Evolutionary conservation across 129 eudicot species (phyloP), one percentile per base, ranked within the genome.

Genomic region (Oenanthe sinensis): DNA sequence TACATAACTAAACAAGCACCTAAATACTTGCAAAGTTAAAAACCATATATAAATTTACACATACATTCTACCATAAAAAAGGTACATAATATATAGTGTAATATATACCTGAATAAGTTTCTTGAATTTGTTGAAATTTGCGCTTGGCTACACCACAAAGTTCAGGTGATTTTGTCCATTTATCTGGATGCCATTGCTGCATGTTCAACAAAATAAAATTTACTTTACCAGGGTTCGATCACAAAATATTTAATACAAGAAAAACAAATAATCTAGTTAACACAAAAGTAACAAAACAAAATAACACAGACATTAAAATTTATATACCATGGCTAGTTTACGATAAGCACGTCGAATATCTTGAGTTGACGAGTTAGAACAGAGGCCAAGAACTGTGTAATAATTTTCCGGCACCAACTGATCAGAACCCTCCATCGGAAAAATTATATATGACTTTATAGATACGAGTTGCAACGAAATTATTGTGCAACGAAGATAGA

Each of bases 161-260:
- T 9, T 85, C 55, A 2, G 97, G 92, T 42, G 76, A 84, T 71
- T 75, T 87, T 3, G 85, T 80, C 97, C 96, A 88, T 28, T 87
- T 95, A 75, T 95, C 98, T 13, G 96, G 97, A 84, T 95, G 98
- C 94, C 97, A 95, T 91, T 90, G 93, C 98, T 91, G 88, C 84
- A 89, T 13, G 3, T n/a, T 54, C 42, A 67, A 30, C 39, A 67
- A 65, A 12, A 63, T 0, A 26, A 20, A 50, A 15, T 0, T 50
- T 50, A 50, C 42, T 39, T 39, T 0, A 39, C 42, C 42, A 39
- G 42, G 42, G 42, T 39, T 39, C 42, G 42, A 39, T 2, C 42
- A 39, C 42, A 39, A 39, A 39, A 39, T 39, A 50, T 50, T 50
- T 50, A 50, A 50, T 3, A 67, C 42, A 4, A 28, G 0, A 17